phyloP scores from a whole-genome alignment of 1,284 basidiomycete genomes.

The Hemileia vastatrix region DNA sequence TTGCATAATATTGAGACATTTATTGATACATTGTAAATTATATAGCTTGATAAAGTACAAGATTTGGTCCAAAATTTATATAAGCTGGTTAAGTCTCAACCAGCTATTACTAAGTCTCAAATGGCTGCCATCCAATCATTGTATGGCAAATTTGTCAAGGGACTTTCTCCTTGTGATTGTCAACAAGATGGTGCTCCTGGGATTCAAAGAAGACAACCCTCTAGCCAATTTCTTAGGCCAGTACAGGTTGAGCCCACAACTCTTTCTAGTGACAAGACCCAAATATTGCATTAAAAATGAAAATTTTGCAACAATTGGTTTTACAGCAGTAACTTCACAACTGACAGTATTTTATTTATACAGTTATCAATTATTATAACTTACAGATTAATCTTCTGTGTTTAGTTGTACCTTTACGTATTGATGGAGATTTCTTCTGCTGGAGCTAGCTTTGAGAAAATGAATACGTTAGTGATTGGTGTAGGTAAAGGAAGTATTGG shows the following conservation, averaged over 20 bases:
- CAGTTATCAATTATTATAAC: neutral
- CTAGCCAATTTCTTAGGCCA: conserved; percentile 87
- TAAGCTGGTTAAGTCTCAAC: conserved; percentile 93
- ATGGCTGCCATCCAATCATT: conserved; percentile 94
- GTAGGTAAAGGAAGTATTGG: conserved; percentile 97
- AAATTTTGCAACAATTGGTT: conserved; percentile 95
- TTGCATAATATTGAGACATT: neutral
- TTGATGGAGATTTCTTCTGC: conserved; percentile 95
- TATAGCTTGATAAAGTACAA: conserved; percentile 75
- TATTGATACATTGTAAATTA: neutral
- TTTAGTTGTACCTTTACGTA: conserved; percentile 65
- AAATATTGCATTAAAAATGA: conserved; percentile 89
- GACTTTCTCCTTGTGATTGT: conserved; percentile 22
- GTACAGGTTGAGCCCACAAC: conserved; percentile 60
- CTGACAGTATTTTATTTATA: conserved; percentile 9
- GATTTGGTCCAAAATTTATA: conserved; percentile 91
- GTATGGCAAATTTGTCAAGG: conserved; percentile 81
- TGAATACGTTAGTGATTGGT: conserved; percentile 93
- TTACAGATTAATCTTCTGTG: neutral
- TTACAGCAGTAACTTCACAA: conserved; percentile 88
- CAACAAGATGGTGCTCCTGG: conserved; percentile 28
- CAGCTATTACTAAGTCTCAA: conserved; percentile 90
- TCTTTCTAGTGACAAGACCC: conserved; percentile 78
- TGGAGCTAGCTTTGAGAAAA: conserved; percentile 95
- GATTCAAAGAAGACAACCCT: conserved; percentile 67